Conservation (phyloP, 164 flowering plant species). For the Vitis labrusca region DNA sequence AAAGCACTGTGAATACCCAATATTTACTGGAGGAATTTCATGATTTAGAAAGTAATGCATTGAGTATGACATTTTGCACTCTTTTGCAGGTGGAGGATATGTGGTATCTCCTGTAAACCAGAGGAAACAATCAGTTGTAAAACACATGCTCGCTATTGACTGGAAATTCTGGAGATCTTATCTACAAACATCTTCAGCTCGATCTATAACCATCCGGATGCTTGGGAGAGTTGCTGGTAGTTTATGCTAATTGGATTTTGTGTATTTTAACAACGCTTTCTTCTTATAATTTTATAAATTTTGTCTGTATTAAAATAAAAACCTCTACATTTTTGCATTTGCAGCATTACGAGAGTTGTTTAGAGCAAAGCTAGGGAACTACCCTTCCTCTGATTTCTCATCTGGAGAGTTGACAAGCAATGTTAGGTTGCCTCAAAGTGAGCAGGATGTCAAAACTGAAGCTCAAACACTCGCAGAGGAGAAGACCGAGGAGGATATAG, state of each 20-base stretch:
- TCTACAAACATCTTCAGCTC: slow-evolving; percentile 46
- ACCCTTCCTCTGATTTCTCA: slow-evolving; percentile 33
- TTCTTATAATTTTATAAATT: background rate
- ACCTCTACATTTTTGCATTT: slow-evolving; percentile 10
- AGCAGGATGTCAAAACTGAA: slow-evolving; percentile 35
- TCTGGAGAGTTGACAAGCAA: slow-evolving; percentile 43
- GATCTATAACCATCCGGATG: slow-evolving; percentile 74
- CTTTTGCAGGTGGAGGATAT: slow-evolving; percentile 82
- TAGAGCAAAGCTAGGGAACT: slow-evolving; percentile 51
- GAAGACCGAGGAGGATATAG: slow-evolving; percentile 10
- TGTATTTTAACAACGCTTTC: background rate
- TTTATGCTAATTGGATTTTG: background rate
- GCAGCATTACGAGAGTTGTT: slow-evolving; percentile 84
- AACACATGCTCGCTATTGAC: slow-evolving; percentile 93
- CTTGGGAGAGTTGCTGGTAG: slow-evolving; percentile 84
- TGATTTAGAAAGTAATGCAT: background rate
- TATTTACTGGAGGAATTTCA: background rate
- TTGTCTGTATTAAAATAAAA: too few species aligned
- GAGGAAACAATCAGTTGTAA: slow-evolving; percentile 76
- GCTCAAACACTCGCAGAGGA: slow-evolving; percentile 17
- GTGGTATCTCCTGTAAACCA: slow-evolving; percentile 72
- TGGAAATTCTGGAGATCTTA: slow-evolving; percentile 89
- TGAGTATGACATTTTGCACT: slow-evolving; percentile 4
- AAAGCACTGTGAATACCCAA: too few species aligned
- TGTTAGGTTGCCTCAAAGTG: slow-evolving; percentile 27